A percentile compares a stretch with the other conserved stretches of the same genome.
Conservation (phyloP, 2,329 filamentous ascomycete species). For the Fusarium udum region DNA sequence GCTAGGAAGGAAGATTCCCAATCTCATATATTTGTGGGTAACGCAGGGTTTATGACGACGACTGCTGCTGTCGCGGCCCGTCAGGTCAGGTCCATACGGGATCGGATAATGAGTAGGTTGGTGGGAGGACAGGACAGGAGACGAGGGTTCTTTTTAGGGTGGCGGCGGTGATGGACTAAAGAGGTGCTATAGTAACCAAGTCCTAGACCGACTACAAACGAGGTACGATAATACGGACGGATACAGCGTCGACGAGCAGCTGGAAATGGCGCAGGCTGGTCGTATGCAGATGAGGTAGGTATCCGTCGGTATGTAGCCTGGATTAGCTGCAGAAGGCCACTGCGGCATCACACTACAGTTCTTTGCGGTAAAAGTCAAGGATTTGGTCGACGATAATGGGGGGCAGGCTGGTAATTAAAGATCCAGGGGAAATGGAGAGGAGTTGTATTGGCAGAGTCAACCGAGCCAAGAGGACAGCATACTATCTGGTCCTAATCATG, state of each 20-base stretch:
- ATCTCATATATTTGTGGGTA: conserved; percentile 33
- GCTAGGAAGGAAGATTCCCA: conserved; percentile 24
- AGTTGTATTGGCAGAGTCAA: background rate
- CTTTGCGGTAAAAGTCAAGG: conserved; percentile 15
- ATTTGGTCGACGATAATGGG: conserved; percentile 1
- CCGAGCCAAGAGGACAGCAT: background rate
- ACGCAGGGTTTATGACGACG: conserved; percentile 31
- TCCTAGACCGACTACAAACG: background rate
- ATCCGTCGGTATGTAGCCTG: background rate
- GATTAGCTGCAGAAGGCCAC: conserved; percentile 5
- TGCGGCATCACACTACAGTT: conserved; percentile 10
- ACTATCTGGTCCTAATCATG: background rate
- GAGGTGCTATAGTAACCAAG: conserved; percentile 9
- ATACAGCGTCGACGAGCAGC: background rate
- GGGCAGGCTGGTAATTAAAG: conserved; percentile 21
- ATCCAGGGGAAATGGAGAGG: background rate
- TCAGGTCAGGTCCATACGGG: background rate
- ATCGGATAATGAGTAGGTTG: conserved; percentile 1
- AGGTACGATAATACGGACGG: background rate
- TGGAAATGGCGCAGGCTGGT: conserved; percentile 23
- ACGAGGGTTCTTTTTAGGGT: background rate
- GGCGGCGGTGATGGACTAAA: background rate
- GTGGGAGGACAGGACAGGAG: background rate
- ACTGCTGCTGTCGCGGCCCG: conserved; percentile 23
- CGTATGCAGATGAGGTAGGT: conserved; percentile 12